Evolutionary conservation across 805 yeast species (phyloP).

Genomic region (Barnettozyma sucrosica): DNA sequence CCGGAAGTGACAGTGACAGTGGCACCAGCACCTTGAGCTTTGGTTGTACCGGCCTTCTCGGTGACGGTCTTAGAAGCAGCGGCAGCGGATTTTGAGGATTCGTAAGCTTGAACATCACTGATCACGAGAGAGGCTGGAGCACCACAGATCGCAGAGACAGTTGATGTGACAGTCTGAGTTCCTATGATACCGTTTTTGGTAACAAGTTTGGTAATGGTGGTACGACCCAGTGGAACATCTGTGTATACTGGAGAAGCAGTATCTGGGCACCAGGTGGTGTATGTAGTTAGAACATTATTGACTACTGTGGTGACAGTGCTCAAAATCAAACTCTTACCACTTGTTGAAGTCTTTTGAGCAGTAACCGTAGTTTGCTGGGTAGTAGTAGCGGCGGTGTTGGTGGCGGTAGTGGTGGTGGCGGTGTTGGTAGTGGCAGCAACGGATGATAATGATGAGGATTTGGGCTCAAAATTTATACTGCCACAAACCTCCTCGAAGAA

Average conservation of each 20-base stretch:
- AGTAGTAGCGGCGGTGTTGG: constrained; percentile 1
- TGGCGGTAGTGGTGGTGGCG: too few relatives aligned
- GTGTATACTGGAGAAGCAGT: constrained; percentile 9
- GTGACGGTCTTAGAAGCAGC: constrained; percentile 14
- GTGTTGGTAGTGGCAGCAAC: background rate
- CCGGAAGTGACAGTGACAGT: too few relatives aligned
- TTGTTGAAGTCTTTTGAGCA: constrained; percentile 2
- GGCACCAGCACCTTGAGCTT: background rate
- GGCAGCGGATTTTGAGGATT: constrained; percentile 2
- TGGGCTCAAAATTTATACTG: background rate
- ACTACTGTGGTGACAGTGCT: constrained; percentile 17
- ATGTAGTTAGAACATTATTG: constrained; percentile 7
- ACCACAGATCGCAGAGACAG: constrained; percentile 4
- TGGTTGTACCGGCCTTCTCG: constrained; percentile 20
- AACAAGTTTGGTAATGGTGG: constrained; percentile 4
- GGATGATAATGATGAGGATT: constrained; percentile 1
- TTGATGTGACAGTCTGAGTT: constrained; percentile 1
- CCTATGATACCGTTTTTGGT: constrained; percentile 4
- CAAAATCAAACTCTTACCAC: constrained; percentile 12
- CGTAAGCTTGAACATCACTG: constrained; percentile 6
- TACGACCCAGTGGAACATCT: constrained; percentile 12
- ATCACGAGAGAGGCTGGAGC: constrained; percentile 5
- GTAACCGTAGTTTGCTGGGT: constrained; percentile 8
- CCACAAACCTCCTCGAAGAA: constrained; percentile 18
- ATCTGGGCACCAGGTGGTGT: constrained; percentile 20